Evolutionary conservation across 768 basidiomycete species (phyloP).

Genomic region (Pulveroboletus sp.): DNA sequence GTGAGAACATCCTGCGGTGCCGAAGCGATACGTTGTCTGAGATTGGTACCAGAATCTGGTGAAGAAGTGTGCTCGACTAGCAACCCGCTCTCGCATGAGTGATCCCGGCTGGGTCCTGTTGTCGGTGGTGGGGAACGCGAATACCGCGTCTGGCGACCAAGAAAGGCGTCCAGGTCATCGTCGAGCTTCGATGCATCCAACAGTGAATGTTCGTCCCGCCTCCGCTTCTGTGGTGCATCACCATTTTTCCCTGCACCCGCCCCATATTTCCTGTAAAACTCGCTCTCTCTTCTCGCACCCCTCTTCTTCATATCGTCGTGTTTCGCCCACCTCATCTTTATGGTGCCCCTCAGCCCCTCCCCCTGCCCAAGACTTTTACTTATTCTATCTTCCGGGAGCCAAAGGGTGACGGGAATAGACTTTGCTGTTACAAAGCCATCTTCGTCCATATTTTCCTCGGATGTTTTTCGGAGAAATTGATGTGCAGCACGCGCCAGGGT

Average conservation of each 20-base stretch:
- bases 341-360: conserved; percentile 58
- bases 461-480: conserved; percentile 47
- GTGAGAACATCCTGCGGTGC: conserved; percentile 26
- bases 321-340: conserved; percentile 76
- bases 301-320: conserved; percentile 71
- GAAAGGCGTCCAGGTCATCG: conserved; percentile 66
- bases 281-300: conserved; percentile 66
- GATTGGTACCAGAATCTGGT: conserved; percentile 38
- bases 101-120: conserved; percentile 61
- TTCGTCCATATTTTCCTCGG: conserved; percentile 46
- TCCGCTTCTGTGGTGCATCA: conserved; percentile 36
- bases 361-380: conserved; percentile 67
- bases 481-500: conserved; percentile 50
- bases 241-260: conserved; percentile 57
- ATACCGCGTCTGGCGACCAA: conserved; percentile 42
- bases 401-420: conserved; percentile 66
- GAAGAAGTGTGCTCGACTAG: conserved; percentile 54
- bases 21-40: conserved; percentile 45
- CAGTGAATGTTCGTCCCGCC: conserved; percentile 31
- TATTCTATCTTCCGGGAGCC: conserved; percentile 79
- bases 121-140: conserved; percentile 49
- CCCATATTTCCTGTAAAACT: conserved; percentile 79
- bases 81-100: conserved; percentile 50
- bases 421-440: conserved; percentile 62
- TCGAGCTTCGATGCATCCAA: conserved; percentile 49